Evolutionary conservation across 176 grass and related monocot genomes (phyloP), one percentile per base, ranked within the genome.

Genomic region (Rhipidocladum racemiflorum): DNA sequence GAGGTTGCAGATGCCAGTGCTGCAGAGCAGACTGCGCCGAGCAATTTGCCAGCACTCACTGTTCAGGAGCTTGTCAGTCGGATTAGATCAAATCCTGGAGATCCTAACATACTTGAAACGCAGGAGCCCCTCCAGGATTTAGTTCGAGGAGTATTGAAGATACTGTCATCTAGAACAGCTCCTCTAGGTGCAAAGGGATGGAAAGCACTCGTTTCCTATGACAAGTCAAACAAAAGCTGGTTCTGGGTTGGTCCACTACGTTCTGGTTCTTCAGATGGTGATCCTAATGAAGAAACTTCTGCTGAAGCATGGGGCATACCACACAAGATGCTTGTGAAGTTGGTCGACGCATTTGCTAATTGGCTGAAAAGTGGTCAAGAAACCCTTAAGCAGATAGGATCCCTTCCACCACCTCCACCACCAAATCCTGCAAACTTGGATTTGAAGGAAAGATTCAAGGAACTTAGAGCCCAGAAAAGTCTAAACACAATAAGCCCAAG

Each of bases 321-420:
- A n/a, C 96, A 99, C 73, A 99, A 99, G 82, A 99, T 99, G 96
- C 89, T 99, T 81, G 96, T 99, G 21, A 99, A 99, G 71, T 88
- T 99, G 48, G 96, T 99, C 3, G 96, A 99, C 82, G 92, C 96
- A 82, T 99, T 99, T 95, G 91, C 96, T 85, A 99, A 99, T 81
- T 99, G 96, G 96, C 84, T 99, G 80, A 99, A 99, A 91, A 93
- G 90, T 84, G 93, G 96, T 49, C 96, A 93, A 84, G 93, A 95
- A 81, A 99, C 96, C 60, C 96, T 99, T 80, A 92, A 99, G 78
- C 96, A 99, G 69, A 99, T 99, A 56, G 96, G 96, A 86, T 92
- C 90, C 68, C 91, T 99, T 49, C 96, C 96, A 69, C 68, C 93
- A 54, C 89, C 96, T 77, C 96, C 96, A 27, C 49, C 85, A 55